Evolutionary conservation across 2,329 filamentous ascomycete genomes (phyloP), one percentile per base, ranked within the genome.

Genomic region (Cytospora piceicola): DNA sequence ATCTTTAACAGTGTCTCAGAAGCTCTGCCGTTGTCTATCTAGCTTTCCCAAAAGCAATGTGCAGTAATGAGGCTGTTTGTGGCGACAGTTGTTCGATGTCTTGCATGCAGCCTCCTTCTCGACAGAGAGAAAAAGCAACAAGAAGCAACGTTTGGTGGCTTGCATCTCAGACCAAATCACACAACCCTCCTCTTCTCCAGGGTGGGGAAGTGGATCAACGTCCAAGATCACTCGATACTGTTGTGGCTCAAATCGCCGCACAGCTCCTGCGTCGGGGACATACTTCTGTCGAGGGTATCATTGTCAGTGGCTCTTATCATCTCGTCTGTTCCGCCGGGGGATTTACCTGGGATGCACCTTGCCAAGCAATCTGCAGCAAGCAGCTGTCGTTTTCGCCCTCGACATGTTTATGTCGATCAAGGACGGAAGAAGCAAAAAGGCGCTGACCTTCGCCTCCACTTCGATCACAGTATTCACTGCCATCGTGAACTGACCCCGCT

Each of bases 111-210:
- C 20, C 27, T 34, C 27, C 29, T 27, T n/a, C 24, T 39, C 20
- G 36, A 27, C n/a, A 29, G n/a, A 36, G 60, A 11, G 27, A 27
- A 49, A 29, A 27, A 12, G 1, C n/a, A n/a, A n/a, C n/a, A n/a
- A n/a, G n/a, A n/a, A n/a, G n/a, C n/a, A 11, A 49, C 60, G 42
- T 57, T 57, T 57, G 30, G 30, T 32, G 53, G 30, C 61, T 36
- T 63, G 39, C 39, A 57, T 51, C 39, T 27, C 9, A 8, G n/a
- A 17, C 9, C 39, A 51, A 8, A 36, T 27, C 42, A 49, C 46
- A n/a, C 8, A 6, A 8, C 46, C 46, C 42, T 7, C 17, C 39
- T 15, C 15, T 7, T 34, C 32, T 34, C 32, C 2, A 12, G 32
- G 32, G 3, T 12, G 32, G 32, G 7, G 42, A n/a, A n/a, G 20